Evolutionary conservation across 2,329 filamentous ascomycete species (phyloP).

Genomic region (Cordyceps fumosorosea): DNA sequence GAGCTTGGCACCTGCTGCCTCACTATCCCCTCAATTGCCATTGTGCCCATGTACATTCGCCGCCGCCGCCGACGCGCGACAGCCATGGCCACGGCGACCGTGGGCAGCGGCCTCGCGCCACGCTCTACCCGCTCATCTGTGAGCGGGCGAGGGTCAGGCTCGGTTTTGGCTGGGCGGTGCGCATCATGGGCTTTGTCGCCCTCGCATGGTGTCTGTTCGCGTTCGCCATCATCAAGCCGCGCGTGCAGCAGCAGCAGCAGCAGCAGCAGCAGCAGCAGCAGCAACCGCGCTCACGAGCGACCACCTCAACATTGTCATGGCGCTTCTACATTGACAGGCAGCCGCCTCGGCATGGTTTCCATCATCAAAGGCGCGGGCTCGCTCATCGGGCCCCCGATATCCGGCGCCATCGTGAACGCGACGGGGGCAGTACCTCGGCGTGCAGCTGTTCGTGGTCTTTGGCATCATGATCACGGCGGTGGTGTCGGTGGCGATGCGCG

Average conservation of each 20-base stretch:
- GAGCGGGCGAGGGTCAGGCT: constrained; percentile 22
- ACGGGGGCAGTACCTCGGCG: constrained; percentile 19
- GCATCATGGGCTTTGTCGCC: constrained; percentile 29
- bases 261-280: too few relatives aligned
- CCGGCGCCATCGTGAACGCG: constrained; percentile 27
- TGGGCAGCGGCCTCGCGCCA: constrained; percentile 33
- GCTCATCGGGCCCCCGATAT: constrained; percentile 32
- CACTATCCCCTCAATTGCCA: constrained; percentile 32
- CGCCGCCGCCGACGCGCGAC: constrained; percentile 22
- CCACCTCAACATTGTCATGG: not conserved
- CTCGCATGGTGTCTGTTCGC: constrained; percentile 25
- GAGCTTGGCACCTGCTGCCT: constrained; percentile 36
- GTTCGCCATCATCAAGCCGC: constrained; percentile 22
- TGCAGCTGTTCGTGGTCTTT: constrained; percentile 20
- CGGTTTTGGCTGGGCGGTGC: constrained; percentile 30
- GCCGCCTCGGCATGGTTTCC: constrained; percentile 37
- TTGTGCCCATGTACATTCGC: constrained; percentile 35
- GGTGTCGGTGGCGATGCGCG: constrained; percentile 15
- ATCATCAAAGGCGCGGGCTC: constrained; percentile 30
- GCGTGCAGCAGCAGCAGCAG: not conserved
- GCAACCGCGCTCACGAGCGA: not conserved
- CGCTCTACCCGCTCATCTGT: constrained; percentile 33
- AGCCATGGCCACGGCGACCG: constrained; percentile 36
- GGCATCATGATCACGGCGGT: constrained; percentile 20
- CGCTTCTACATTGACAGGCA: constrained; percentile 31